A percentile compares a stretch with the other conserved stretches of the same genome.
These are phyloP conservation scores for Solanum ossicruentum DNA, from an alignment of 257 asterid genomes.

Conservation along the genomic window DNA sequence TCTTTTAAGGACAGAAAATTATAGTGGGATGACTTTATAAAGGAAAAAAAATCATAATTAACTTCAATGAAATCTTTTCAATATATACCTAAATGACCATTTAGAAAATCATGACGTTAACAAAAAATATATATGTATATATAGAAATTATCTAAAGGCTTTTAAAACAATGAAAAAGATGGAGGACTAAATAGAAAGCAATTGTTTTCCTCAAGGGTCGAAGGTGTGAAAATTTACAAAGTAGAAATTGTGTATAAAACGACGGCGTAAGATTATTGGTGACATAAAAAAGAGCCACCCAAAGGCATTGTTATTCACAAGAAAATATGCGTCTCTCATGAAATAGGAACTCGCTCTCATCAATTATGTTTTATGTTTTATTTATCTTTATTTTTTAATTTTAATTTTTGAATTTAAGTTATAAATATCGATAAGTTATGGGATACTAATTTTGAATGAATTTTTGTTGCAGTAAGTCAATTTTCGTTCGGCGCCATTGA, in stretches of 20 bases:
- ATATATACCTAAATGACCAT: neutral
- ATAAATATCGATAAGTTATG: neutral
- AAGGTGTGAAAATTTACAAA: neutral
- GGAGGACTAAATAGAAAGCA: neutral
- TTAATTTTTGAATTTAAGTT: neutral
- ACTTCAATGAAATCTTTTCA: neutral
- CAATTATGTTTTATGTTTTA: neutral
- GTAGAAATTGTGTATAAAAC: neutral
- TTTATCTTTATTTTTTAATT: neutral
- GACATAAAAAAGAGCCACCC: slow-evolving; percentile 31
- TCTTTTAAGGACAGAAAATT: neutral
- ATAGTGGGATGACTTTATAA: neutral
- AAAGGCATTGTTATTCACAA: slow-evolving; percentile 36
- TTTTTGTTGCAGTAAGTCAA: neutral
- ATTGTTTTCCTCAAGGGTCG: neutral
- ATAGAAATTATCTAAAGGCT: neutral
- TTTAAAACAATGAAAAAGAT: neutral
- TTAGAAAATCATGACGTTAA: neutral
- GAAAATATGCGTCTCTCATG: slow-evolving; percentile 16
- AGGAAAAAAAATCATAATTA: neutral
- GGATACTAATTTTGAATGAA: neutral
- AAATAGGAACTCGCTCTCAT: slow-evolving; percentile 25
- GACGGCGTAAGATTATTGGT: slow-evolving; percentile 5
- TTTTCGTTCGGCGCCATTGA: too few relatives aligned
- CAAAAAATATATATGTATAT: neutral